phyloP scores from a whole-genome alignment of 139 green algal species.

The Protoeuglena noctilucae region DNA sequence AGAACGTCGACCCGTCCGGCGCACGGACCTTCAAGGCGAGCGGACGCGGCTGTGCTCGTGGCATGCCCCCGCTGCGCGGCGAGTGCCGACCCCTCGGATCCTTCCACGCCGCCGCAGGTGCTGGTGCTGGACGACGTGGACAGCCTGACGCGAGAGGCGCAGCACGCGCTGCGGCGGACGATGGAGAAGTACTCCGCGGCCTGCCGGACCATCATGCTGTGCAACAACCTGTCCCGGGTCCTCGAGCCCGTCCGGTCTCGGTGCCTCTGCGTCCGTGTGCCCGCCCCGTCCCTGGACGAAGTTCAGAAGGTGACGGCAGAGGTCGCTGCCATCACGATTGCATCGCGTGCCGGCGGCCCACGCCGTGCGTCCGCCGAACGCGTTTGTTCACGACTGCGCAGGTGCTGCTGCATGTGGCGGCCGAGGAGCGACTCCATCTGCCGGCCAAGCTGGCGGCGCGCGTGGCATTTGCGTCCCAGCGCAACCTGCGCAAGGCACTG shows the following conservation, averaged over 20 bases:
- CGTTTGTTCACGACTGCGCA: no score
- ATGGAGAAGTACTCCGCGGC: slow-evolving; percentile 93
- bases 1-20: slow-evolving; percentile 51
- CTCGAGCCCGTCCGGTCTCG: slow-evolving; percentile 82
- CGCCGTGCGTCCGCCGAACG: no score
- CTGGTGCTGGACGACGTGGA: slow-evolving; percentile 94
- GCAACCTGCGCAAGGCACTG: slow-evolving; percentile 79
- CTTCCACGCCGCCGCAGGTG: slow-evolving; percentile 64
- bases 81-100: slow-evolving; percentile 16
- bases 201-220: slow-evolving; percentile 76
- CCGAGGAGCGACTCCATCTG: slow-evolving; percentile 52
- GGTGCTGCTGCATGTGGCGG: slow-evolving; percentile 49
- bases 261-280: slow-evolving; percentile 80
- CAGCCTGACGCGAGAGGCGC: slow-evolving; percentile 64
- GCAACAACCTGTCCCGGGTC: slow-evolving; percentile 68
- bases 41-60: no score
- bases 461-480: slow-evolving; percentile 34
- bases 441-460: slow-evolving; percentile 36
- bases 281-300: slow-evolving; percentile 40
- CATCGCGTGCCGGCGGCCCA: no score
- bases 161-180: slow-evolving; percentile 81
- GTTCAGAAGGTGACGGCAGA: slow-evolving; percentile 38
- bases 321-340: no score
- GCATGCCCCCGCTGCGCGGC: not conserved
- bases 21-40: slow-evolving; percentile 15